phyloP scores from a whole-genome alignment of 192 early-diverging fungal species.

The Backusella morwellensis region DNA sequence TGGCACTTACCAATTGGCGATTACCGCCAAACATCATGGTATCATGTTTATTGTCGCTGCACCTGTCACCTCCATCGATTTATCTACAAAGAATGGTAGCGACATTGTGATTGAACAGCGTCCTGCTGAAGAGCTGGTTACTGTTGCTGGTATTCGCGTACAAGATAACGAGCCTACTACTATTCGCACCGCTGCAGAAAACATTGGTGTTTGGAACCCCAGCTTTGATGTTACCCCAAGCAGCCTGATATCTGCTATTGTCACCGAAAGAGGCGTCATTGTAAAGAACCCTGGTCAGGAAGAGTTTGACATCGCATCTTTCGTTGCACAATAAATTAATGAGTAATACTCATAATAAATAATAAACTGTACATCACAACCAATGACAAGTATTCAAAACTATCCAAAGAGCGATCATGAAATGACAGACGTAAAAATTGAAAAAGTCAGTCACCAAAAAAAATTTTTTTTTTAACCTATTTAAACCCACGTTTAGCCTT shows the following conservation, averaged over 20 bases:
- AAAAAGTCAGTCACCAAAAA: constrained; percentile 1
- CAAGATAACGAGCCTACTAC: constrained; percentile 40
- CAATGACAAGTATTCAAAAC: too few species aligned
- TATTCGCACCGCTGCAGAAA: constrained; percentile 79
- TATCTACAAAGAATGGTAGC: constrained; percentile 62
- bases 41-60: constrained; percentile 96
- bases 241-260: constrained; percentile 81
- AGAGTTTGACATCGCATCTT: constrained; percentile 54
- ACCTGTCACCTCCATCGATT: constrained; percentile 88
- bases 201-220: constrained; percentile 94
- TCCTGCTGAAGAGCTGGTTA: constrained; percentile 68
- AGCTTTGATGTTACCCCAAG: constrained; percentile 96
- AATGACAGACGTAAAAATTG: not conserved
- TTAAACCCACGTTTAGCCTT: not conserved
- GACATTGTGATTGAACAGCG: constrained; percentile 90
- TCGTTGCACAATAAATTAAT: constrained; percentile 25
- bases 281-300: constrained; percentile 46
- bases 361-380: not conserved
- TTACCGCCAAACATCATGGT: constrained; percentile 81
- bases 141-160: constrained; percentile 52
- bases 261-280: constrained; percentile 87
- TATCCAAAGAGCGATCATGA: too few species aligned
- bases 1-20: constrained; percentile 97
- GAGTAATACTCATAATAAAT: not conserved
- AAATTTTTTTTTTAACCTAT: not conserved